Percentiles rank a stretch among this genome's conserved stretches.
These are phyloP conservation scores for Phytophthora meadii DNA, from an alignment of 352 stramenopile genomes.

Conservation along the genomic window DNA sequence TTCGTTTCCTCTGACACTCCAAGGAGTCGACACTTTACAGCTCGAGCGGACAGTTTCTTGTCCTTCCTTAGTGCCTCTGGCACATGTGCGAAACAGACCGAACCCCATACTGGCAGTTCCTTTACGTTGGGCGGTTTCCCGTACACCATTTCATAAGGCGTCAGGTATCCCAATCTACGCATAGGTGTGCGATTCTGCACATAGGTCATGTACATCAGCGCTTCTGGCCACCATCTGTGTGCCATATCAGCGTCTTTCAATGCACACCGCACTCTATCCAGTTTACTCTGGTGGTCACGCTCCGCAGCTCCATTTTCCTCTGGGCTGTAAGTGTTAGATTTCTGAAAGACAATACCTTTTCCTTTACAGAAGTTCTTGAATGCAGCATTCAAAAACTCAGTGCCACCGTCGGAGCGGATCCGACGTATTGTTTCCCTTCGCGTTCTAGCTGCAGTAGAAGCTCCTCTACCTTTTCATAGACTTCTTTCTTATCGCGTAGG, in stretches of 20 bases:
- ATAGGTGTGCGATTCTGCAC: too few relatives aligned
- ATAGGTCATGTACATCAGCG: constrained; percentile 20
- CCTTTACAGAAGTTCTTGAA: constrained; percentile 21
- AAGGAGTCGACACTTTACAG: constrained; percentile 9
- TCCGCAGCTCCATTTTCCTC: constrained; percentile 27
- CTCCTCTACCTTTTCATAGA: constrained; percentile 11
- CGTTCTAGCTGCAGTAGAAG: constrained; percentile 10
- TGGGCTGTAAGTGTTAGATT: constrained; percentile 10
- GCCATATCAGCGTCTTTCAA: constrained; percentile 12
- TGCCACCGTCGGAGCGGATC: constrained; percentile 6
- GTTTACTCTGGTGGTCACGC: constrained; percentile 17
- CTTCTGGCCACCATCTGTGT: constrained; percentile 2
- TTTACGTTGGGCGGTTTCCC: too few relatives aligned
- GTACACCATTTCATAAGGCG: too few relatives aligned
- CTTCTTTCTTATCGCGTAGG: constrained; percentile 12
- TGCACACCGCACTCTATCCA: constrained; percentile 2
- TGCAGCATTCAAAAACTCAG: constrained; percentile 15
- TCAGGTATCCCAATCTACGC: too few relatives aligned
- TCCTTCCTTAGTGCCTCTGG: not conserved
- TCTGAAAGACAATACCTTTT: constrained; percentile 12
- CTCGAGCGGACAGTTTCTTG: constrained; percentile 6
- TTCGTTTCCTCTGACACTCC: constrained; percentile 14
- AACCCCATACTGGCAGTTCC: too few relatives aligned
- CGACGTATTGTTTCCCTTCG: constrained; percentile 12
- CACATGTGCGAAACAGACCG: too few relatives aligned